Conservation (phyloP, 2,329 filamentous ascomycete genomes). For the Penicillium rolfsii region DNA sequence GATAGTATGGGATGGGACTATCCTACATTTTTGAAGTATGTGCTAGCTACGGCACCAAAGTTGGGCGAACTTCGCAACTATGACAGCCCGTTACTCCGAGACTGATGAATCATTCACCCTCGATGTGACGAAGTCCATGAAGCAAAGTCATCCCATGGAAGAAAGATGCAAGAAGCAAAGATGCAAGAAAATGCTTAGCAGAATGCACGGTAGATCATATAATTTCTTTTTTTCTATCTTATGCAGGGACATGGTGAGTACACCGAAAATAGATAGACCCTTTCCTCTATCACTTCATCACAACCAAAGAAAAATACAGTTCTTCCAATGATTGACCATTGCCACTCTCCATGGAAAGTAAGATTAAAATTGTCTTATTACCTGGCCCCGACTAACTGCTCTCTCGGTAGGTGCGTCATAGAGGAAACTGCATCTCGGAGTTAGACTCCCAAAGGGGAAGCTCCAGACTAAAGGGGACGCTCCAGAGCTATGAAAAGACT, state of each 20-base stretch:
- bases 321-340: not conserved
- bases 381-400: not conserved
- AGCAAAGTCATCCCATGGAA: too few species aligned
- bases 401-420: not conserved
- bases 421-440: not conserved
- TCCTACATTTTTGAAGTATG: conserved; percentile 41
- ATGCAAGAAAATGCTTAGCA: not conserved
- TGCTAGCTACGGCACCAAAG: conserved; percentile 25
- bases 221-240: conserved; percentile 12
- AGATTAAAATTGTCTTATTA: not conserved
- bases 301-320: not conserved
- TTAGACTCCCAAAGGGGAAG: not conserved
- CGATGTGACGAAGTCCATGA: not conserved
- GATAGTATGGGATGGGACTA: conserved; percentile 51
- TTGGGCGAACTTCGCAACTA: conserved; percentile 18
- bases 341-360: not conserved
- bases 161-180: not conserved
- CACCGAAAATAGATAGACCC: not conserved
- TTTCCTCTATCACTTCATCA: conserved; percentile 12
- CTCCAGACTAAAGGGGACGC: not conserved
- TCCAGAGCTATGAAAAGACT: not conserved
- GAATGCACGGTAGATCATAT: not conserved
- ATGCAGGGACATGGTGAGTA: not conserved
- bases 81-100: conserved; percentile 5
- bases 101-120: not conserved